These are phyloP conservation scores for Stachybotrys chartarum DNA, from an alignment of 2,329 filamentous ascomycete genomes.

Conservation along the genomic window DNA sequence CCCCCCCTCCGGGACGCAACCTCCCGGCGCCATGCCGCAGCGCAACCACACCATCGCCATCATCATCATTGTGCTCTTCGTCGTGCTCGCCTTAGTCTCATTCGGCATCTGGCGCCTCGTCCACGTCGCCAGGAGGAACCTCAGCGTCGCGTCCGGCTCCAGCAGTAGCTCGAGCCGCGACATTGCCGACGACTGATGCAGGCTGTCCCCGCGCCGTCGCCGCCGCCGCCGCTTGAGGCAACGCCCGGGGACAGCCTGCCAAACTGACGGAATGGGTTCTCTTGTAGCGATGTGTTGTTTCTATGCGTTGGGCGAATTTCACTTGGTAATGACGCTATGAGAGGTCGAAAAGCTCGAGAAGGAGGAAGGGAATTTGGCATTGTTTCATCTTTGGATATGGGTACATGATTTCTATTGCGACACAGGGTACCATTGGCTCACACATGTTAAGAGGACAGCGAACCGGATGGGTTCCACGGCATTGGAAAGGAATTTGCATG, in stretches of 20 bases:
- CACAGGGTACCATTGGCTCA: too few species aligned
- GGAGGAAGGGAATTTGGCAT: too few species aligned
- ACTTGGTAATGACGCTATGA: too few species aligned
- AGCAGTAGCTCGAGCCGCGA: slow-evolving; percentile 16
- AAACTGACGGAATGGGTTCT: too few species aligned
- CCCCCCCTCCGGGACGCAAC: neutral
- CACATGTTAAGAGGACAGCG: too few species aligned
- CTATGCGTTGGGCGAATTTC: too few species aligned
- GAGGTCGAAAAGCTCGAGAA: too few species aligned
- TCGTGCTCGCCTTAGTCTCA: slow-evolving; percentile 52
- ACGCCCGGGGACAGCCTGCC: neutral
- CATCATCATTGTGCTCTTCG: slow-evolving; percentile 61
- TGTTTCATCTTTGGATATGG: too few species aligned
- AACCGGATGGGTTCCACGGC: too few species aligned
- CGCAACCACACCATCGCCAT: slow-evolving; percentile 62
- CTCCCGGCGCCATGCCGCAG: slow-evolving; percentile 44
- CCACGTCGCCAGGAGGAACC: slow-evolving; percentile 37
- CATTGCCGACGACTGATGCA: slow-evolving; percentile 10
- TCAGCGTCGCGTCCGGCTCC: slow-evolving; percentile 29
- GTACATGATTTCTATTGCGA: too few species aligned
- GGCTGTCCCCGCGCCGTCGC: neutral
- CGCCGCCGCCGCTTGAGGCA: neutral
- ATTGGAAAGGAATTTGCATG: too few species aligned
- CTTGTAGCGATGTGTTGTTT: too few species aligned
- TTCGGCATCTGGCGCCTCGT: slow-evolving; percentile 60